Percentiles rank a stretch among this genome's conserved stretches.
Evolutionary conservation across 495 filamentous ascomycete species (phyloP).

Genomic region (Saxispiralis lemnorum): DNA sequence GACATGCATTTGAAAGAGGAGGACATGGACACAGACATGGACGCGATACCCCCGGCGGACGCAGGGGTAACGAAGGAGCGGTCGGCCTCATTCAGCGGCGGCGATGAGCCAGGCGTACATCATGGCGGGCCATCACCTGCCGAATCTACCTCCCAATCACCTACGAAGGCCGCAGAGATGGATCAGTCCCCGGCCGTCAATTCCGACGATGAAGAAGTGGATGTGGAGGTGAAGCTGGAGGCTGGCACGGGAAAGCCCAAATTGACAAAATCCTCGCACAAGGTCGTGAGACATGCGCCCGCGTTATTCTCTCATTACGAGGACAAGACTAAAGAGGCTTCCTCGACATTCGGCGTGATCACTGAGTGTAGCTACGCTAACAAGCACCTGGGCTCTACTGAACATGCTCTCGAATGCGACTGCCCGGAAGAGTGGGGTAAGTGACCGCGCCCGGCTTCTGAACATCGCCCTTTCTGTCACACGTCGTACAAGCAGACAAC

Average conservation of each 20-base stretch:
- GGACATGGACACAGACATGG: conserved; percentile 14
- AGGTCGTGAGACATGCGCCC: conserved; percentile 40
- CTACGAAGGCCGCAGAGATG: conserved; percentile 23
- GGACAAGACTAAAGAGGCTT: conserved; percentile 59
- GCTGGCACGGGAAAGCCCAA: conserved; percentile 48
- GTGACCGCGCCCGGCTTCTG: conserved; percentile 24
- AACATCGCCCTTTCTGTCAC: background rate
- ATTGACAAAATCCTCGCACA: conserved; percentile 55
- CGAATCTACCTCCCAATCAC: conserved; percentile 22
- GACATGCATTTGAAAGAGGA: conserved; percentile 20
- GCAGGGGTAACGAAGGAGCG: conserved; percentile 4
- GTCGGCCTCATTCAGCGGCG: conserved; percentile 5
- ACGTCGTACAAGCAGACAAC: background rate
- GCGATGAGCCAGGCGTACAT: background rate
- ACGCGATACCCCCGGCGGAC: conserved; percentile 6
- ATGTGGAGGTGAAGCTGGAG: conserved; percentile 46
- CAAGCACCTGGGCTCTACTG: conserved; percentile 75
- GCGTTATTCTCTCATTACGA: conserved; percentile 50
- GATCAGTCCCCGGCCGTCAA: conserved; percentile 25
- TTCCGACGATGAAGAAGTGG: conserved; percentile 32
- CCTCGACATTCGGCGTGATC: conserved; percentile 61
- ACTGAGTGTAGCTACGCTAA: conserved; percentile 69
- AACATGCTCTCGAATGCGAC: conserved; percentile 88
- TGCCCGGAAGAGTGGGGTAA: conserved; percentile 92
- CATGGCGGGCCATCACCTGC: conserved; percentile 1